Percentiles rank a stretch among this genome's conserved stretches.
Conservation (phyloP, 345 rosid genomes). For the Erodium maritimum region DNA sequence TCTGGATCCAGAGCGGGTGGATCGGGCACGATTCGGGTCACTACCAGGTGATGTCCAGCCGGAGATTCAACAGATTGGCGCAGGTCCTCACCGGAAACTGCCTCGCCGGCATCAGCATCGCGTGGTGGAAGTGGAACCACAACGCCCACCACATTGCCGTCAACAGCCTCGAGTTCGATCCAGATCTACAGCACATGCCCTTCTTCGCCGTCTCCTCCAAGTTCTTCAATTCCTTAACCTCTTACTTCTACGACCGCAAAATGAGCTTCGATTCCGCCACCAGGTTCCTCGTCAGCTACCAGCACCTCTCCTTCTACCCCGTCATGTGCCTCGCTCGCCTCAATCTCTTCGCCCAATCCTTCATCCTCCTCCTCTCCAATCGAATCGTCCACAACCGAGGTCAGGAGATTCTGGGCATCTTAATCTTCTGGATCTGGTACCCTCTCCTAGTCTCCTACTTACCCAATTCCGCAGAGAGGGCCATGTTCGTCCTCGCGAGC, state of each 20-base stretch:
- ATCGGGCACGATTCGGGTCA: slow-evolving; percentile 97
- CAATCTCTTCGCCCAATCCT: slow-evolving; percentile 63
- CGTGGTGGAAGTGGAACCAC: slow-evolving; percentile 99
- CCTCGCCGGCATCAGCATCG: slow-evolving; percentile 80
- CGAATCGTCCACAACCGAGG: slow-evolving; percentile 56
- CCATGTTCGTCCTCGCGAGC: slow-evolving; percentile 51
- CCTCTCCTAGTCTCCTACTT: slow-evolving; percentile 65
- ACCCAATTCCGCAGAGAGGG: slow-evolving; percentile 66
- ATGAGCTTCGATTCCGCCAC: slow-evolving; percentile 54
- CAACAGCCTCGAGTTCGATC: slow-evolving; percentile 85
- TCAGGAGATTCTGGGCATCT: slow-evolving; percentile 43
- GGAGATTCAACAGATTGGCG: slow-evolving; percentile 34
- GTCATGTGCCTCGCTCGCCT: slow-evolving; percentile 76
- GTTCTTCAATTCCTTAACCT: slow-evolving; percentile 49
- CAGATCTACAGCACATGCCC: slow-evolving; percentile 94
- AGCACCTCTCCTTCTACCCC: slow-evolving; percentile 83
- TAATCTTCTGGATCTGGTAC: slow-evolving; percentile 89
- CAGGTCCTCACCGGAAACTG: slow-evolving; percentile 81
- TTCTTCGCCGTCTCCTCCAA: slow-evolving; percentile 62
- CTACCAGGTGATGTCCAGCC: slow-evolving; percentile 51
- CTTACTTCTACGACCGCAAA: slow-evolving; percentile 54
- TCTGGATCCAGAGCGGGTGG: slow-evolving; percentile 78
- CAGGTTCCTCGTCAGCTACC: slow-evolving; percentile 60
- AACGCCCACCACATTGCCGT: slow-evolving; percentile 83
- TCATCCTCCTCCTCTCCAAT: slow-evolving; percentile 50